Conservation (phyloP, 345 rosid genomes). For the Ailanthus altissimus region DNA sequence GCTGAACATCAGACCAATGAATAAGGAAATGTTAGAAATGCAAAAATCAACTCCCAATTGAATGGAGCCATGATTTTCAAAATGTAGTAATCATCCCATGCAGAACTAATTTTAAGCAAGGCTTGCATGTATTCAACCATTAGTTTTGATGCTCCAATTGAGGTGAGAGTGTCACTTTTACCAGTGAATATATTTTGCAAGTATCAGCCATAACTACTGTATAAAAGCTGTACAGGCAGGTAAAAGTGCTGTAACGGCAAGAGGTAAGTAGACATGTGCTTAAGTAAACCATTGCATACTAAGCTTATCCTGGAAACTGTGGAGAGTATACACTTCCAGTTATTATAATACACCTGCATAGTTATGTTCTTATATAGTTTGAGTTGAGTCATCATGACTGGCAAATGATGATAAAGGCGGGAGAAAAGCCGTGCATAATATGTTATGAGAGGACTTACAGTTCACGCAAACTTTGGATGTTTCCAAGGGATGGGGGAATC, state of each 20-base stretch:
- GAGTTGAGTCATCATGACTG: not conserved
- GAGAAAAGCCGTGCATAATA: constrained; percentile 17
- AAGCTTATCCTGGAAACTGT: constrained; percentile 2
- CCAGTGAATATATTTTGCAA: not conserved
- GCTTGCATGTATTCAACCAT: not conserved
- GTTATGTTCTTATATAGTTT: not conserved
- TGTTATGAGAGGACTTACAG: constrained; percentile 55
- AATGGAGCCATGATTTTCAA: not conserved
- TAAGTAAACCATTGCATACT: not conserved
- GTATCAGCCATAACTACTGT: not conserved
- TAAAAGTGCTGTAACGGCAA: not conserved
- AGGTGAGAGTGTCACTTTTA: not conserved
- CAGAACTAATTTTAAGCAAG: not conserved
- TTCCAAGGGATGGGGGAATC: constrained; percentile 65
- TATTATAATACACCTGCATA: not conserved
- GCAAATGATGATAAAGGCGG: not conserved
- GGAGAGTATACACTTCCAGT: not conserved
- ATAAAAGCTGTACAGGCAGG: not conserved
- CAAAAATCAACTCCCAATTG: not conserved
- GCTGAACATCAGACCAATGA: not conserved
- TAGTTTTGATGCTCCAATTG: not conserved
- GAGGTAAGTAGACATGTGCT: not conserved
- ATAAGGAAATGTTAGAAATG: not conserved
- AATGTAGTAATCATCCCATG: not conserved
- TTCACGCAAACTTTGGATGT: constrained; percentile 52